These are phyloP conservation scores for Syzygium syzygioides DNA, from an alignment of 441 rosid genomes.

Conservation along the genomic window DNA sequence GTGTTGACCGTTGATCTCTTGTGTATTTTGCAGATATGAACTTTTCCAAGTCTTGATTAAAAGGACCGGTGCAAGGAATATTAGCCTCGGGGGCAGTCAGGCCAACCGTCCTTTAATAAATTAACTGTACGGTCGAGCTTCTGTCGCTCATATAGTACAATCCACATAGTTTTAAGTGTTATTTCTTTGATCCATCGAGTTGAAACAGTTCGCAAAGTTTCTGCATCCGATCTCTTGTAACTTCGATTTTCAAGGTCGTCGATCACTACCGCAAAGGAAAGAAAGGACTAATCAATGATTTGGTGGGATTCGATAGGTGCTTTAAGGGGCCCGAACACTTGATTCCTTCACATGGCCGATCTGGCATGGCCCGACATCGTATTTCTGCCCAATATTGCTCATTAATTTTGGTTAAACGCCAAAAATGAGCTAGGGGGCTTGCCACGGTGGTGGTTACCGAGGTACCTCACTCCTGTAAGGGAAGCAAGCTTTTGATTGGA, in stretches of 20 bases:
- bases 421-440: not conserved
- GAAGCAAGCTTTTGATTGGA: too few species aligned
- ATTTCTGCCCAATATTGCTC: not conserved
- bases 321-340: rapidly evolving
- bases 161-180: not conserved
- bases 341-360: not conserved
- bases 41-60: not conserved
- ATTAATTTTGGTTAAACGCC: not conserved
- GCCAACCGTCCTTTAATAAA: not conserved
- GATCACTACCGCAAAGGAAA: not conserved
- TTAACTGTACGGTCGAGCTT: rapidly evolving
- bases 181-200: not conserved
- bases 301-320: not conserved
- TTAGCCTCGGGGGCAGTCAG: rapidly evolving
- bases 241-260: too few species aligned
- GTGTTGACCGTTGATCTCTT: not conserved
- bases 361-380: not conserved
- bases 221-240: rapidly evolving
- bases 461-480: too few species aligned
- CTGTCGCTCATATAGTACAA: rapidly evolving
- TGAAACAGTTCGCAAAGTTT: rapidly evolving
- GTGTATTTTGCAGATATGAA: not conserved
- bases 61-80: rapidly evolving
- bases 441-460: too few species aligned
- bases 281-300: not conserved